phyloP scores from a whole-genome alignment of 768 basidiomycete species.

The Mycena chlorophos region DNA sequence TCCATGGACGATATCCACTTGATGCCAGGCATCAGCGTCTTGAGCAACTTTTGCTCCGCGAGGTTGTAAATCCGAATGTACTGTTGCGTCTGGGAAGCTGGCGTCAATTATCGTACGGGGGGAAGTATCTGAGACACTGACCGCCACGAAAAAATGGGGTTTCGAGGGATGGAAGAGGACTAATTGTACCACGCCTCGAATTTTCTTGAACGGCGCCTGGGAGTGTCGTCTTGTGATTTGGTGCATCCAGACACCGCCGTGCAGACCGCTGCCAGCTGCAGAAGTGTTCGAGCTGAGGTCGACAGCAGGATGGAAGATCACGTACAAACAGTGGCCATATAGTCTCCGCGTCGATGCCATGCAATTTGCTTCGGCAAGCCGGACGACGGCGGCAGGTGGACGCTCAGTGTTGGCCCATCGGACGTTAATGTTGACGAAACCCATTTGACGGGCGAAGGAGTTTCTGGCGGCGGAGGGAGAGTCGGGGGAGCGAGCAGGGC shows the following conservation, averaged over 20 bases:
- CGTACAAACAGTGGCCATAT: slow-evolving; percentile 92
- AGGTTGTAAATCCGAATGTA: slow-evolving; percentile 95
- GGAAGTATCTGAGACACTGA: slow-evolving; percentile 42
- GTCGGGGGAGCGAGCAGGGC: slow-evolving; percentile 60
- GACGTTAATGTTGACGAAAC: slow-evolving; percentile 44
- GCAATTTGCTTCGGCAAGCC: slow-evolving; percentile 76
- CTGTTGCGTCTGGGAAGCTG: slow-evolving; percentile 76
- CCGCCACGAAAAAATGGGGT: slow-evolving; percentile 97
- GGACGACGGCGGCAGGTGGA: slow-evolving; percentile 63
- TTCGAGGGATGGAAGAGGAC: slow-evolving; percentile 94
- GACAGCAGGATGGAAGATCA: slow-evolving; percentile 23
- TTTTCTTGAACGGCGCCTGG: slow-evolving; percentile 96
- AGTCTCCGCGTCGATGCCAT: slow-evolving; percentile 96
- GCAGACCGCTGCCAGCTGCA: slow-evolving; percentile 63
- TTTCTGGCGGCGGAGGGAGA: slow-evolving; percentile 57
- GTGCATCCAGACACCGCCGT: slow-evolving; percentile 92
- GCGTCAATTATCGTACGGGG: slow-evolving; percentile 17
- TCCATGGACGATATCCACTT: slow-evolving; percentile 98
- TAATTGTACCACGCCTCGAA: slow-evolving; percentile 86
- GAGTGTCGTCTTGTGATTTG: slow-evolving; percentile 92
- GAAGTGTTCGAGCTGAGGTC: slow-evolving; percentile 15
- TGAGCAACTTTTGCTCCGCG: slow-evolving; percentile 87
- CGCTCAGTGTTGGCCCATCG: slow-evolving; percentile 58
- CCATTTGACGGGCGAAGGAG: slow-evolving; percentile 75
- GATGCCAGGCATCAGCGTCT: slow-evolving; percentile 92